Evolutionary conservation across 78 protist genomes (phyloP).

Genomic region (Dictyostelium intermedium): DNA sequence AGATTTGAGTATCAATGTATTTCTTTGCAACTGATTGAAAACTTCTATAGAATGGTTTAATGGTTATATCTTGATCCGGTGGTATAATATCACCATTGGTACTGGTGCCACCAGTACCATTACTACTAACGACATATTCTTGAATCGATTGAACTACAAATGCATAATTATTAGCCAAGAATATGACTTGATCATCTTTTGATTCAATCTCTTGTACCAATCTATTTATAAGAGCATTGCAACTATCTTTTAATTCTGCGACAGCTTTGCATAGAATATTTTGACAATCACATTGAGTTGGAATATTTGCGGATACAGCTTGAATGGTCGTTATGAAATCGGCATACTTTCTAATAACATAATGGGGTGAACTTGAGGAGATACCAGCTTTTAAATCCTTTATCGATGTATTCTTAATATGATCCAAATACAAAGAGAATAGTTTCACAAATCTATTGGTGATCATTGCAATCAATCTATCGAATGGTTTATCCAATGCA

Average conservation of each 20-base stretch:
- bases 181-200: conserved; percentile 26
- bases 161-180: conserved; percentile 27
- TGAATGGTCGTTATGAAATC: background rate
- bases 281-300: background rate
- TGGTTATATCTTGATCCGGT: background rate
- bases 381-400: conserved; percentile 48
- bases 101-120: background rate
- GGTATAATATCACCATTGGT: background rate
- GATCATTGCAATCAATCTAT: background rate
- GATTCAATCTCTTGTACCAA: conserved; percentile 8
- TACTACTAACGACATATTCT: background rate
- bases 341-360: conserved; percentile 1
- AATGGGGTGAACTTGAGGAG: background rate
- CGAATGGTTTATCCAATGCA: conserved; percentile 26
- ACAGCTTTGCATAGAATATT: background rate
- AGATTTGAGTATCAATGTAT: conserved; percentile 1
- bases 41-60: background rate
- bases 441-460: background rate
- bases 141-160: background rate
- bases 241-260: background rate
- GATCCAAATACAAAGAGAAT: background rate
- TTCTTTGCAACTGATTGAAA: background rate
- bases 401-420: background rate
- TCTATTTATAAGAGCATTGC: background rate
- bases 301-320: background rate